Conservation (phyloP, 2,329 filamentous ascomycete genomes). For the Fusarium neocosmosporiellum region DNA sequence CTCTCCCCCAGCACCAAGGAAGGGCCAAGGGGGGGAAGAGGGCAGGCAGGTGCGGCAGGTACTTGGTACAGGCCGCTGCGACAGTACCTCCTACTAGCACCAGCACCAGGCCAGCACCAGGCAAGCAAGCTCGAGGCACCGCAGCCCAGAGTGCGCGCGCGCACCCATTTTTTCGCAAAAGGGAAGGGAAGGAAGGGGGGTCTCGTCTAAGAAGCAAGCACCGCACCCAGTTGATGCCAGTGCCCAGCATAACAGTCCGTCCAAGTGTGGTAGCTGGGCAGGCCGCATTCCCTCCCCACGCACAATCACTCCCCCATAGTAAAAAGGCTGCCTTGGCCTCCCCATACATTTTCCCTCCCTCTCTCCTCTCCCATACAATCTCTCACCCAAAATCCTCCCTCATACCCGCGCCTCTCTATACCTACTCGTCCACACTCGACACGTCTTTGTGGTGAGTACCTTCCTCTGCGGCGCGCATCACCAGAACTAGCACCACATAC, state of each 20-base stretch:
- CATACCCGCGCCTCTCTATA: constrained; percentile 58
- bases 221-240: constrained; percentile 38
- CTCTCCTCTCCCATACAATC: constrained; percentile 72
- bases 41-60: constrained; percentile 29
- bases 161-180: constrained; percentile 42
- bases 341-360: constrained; percentile 66
- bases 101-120: constrained; percentile 30
- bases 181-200: constrained; percentile 35
- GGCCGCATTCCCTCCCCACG: constrained; percentile 50
- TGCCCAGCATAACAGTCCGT: constrained; percentile 41
- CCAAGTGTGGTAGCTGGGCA: constrained; percentile 44
- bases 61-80: constrained; percentile 32
- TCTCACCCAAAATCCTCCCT: constrained; percentile 65
- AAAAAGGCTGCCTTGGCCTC: constrained; percentile 69
- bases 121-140: constrained; percentile 6
- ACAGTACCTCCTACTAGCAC: constrained; percentile 34
- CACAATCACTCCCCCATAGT: constrained; percentile 73
- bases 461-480: constrained; percentile 22
- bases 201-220: constrained; percentile 44
- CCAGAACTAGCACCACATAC: constrained; percentile 48
- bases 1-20: constrained; percentile 23
- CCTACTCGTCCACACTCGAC: constrained; percentile 51
- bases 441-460: constrained; percentile 64
- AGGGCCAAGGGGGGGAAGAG: constrained; percentile 27
- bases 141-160: constrained; percentile 29